Percentiles rank a stretch among this genome's conserved stretches.
phyloP scores from a whole-genome alignment of 2,329 filamentous ascomycete genomes.

The Knufia fluminis region DNA sequence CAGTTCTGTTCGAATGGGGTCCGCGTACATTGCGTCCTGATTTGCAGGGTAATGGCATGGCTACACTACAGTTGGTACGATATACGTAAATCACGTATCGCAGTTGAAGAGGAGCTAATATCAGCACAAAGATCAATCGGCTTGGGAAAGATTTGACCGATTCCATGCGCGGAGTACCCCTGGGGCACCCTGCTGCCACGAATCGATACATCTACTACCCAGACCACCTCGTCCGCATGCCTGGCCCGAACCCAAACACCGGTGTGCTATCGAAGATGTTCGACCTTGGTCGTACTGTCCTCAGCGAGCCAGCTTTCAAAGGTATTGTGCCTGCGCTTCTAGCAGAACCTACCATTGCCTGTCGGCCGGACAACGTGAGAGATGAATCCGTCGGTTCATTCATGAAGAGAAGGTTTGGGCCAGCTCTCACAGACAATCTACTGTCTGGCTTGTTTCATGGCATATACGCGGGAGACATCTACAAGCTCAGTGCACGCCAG shows the following conservation, averaged over 20 bases:
- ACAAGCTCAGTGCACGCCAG: slow-evolving; percentile 64
- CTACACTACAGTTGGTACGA: slow-evolving; percentile 62
- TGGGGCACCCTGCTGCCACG: slow-evolving; percentile 41
- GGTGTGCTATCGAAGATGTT: slow-evolving; percentile 25
- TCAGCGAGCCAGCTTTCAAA: slow-evolving; percentile 49
- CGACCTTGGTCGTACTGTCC: slow-evolving; percentile 28
- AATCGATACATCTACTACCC: slow-evolving; percentile 84
- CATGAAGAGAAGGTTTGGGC: slow-evolving; percentile 46
- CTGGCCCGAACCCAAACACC: slow-evolving; percentile 31
- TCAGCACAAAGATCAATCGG: slow-evolving; percentile 30
- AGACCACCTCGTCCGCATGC: slow-evolving; percentile 63
- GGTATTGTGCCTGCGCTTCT: slow-evolving; percentile 33
- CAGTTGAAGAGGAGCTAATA: not conserved
- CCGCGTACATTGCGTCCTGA: slow-evolving; percentile 63
- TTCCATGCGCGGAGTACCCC: slow-evolving; percentile 47
- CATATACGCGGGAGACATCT: slow-evolving; percentile 84
- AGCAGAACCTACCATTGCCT: slow-evolving; percentile 20
- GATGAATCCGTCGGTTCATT: slow-evolving; percentile 69
- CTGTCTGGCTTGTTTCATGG: slow-evolving; percentile 71
- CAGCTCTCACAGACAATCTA: slow-evolving; percentile 58
- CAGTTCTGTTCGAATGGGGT: slow-evolving; percentile 72
- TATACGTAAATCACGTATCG: not conserved
- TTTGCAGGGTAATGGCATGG: slow-evolving; percentile 46
- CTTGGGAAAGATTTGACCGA: slow-evolving; percentile 49
- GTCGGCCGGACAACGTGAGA: slow-evolving; percentile 28